Conservation (phyloP, 495 filamentous ascomycete species). For the Aspergillus ellipticus region DNA sequence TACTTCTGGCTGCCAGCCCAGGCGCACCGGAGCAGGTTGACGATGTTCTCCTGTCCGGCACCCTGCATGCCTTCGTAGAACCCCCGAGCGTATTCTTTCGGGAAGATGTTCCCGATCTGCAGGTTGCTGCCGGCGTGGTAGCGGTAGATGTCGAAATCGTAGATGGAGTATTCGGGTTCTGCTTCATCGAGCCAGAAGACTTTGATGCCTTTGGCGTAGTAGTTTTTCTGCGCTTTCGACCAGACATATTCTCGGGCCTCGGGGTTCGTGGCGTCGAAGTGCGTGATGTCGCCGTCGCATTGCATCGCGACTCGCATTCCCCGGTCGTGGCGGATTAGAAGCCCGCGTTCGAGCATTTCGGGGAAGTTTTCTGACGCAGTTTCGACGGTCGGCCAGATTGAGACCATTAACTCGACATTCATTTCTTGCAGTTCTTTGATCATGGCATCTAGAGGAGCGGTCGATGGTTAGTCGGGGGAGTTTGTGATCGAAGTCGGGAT, state of each 20-base stretch:
- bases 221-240: constrained; percentile 50
- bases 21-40: constrained; percentile 55
- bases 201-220: constrained; percentile 54
- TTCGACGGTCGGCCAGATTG: constrained; percentile 58
- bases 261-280: constrained; percentile 56
- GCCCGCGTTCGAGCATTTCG: constrained; percentile 52
- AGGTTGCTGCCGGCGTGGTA: constrained; percentile 52
- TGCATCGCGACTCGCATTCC: constrained; percentile 51
- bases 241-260: constrained; percentile 50
- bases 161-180: constrained; percentile 55
- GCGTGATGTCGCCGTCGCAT: constrained; percentile 49
- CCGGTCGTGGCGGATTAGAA: constrained; percentile 51
- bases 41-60: constrained; percentile 46
- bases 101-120: constrained; percentile 54
- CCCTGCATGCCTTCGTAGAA: constrained; percentile 55
- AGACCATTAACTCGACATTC: constrained; percentile 56
- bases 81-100: constrained; percentile 48
- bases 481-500: neutral
- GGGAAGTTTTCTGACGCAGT: constrained; percentile 46
- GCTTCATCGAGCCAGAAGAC: constrained; percentile 62
- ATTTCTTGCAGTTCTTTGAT: constrained; percentile 49
- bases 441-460: constrained; percentile 46
- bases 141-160: constrained; percentile 58
- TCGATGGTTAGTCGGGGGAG: constrained; percentile 3
- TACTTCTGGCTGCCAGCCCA: constrained; percentile 59